These are phyloP conservation scores for Stentor coeruleus DNA, from an alignment of 73 alveolate genomes.

Conservation along the genomic window DNA sequence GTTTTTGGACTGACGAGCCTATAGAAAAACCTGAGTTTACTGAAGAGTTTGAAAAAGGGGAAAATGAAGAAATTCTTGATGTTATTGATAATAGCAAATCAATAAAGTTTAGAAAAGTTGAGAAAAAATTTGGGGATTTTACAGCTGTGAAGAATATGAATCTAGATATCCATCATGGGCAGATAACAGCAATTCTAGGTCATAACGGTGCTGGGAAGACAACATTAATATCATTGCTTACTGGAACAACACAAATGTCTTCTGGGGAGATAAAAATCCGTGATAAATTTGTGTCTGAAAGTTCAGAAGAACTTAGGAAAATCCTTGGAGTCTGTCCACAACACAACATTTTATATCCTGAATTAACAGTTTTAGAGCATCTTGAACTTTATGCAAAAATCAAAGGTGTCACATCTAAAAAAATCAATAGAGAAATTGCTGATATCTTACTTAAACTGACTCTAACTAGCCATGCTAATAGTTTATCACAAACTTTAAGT, in stretches of 20 bases:
- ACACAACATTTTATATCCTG: conserved; percentile 76
- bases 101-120: neutral
- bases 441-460: too few relatives aligned
- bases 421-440: neutral
- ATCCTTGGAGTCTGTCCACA: conserved; percentile 94
- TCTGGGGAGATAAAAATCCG: conserved; percentile 29
- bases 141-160: neutral
- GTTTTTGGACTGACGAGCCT: conserved; percentile 31
- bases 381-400: neutral
- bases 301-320: conserved; percentile 56
- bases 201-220: conserved; percentile 53
- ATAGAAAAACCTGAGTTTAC: neutral
- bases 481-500: conserved; percentile 78
- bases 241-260: conserved; percentile 32
- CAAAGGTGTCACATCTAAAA: conserved; percentile 47
- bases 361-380: neutral
- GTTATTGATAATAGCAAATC: neutral
- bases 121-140: neutral
- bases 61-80: too few relatives aligned
- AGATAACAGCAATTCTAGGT: conserved; percentile 41
- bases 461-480: too few relatives aligned
- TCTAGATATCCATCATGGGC: conserved; percentile 34
- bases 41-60: neutral
- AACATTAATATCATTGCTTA: conserved; percentile 36
- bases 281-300: conserved; percentile 40